Percentiles rank a stretch among this genome's conserved stretches.
These are phyloP conservation scores for Schizochytrium sp. DNA, from an alignment of 108 stramenopile species.

Conservation along the genomic window DNA sequence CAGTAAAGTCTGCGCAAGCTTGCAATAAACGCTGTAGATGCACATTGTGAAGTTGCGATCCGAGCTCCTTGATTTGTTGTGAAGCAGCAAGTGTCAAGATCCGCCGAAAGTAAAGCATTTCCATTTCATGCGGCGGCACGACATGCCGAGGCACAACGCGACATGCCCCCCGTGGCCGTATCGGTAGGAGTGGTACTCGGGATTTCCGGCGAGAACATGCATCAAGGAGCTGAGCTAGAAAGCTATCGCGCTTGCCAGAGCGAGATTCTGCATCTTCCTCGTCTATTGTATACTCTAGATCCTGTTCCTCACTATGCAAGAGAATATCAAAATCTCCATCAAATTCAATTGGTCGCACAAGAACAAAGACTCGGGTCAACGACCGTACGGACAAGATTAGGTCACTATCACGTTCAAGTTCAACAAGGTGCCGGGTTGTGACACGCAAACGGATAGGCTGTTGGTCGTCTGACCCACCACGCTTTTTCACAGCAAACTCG, in stretches of 20 bases:
- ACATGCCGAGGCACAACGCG: neutral
- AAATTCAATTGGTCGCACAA: conserved; percentile 23
- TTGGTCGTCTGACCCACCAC: neutral
- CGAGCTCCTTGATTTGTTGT: conserved; percentile 8
- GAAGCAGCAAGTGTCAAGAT: neutral
- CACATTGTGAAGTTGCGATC: conserved; percentile 1
- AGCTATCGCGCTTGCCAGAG: neutral
- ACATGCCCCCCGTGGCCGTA: neutral
- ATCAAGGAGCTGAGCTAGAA: conserved; percentile 27
- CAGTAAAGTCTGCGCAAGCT: conserved; percentile 37
- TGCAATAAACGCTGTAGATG: conserved; percentile 40
- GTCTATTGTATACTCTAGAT: conserved; percentile 3
- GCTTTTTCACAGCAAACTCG: conserved; percentile 5
- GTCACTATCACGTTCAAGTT: neutral
- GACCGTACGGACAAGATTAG: neutral
- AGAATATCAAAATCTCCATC: conserved; percentile 30
- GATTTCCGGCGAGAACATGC: conserved; percentile 12
- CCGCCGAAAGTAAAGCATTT: neutral
- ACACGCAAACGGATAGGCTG: neutral
- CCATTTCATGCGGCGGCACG: neutral
- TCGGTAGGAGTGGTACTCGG: neutral
- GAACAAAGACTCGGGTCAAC: neutral
- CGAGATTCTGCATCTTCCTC: neutral
- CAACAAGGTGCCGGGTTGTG: conserved; percentile 21
- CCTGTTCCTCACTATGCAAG: conserved; percentile 29